Base-by-base conservation (phyloP, 2,329 filamentous ascomycete species). In the Claviceps spartinae region DNA sequence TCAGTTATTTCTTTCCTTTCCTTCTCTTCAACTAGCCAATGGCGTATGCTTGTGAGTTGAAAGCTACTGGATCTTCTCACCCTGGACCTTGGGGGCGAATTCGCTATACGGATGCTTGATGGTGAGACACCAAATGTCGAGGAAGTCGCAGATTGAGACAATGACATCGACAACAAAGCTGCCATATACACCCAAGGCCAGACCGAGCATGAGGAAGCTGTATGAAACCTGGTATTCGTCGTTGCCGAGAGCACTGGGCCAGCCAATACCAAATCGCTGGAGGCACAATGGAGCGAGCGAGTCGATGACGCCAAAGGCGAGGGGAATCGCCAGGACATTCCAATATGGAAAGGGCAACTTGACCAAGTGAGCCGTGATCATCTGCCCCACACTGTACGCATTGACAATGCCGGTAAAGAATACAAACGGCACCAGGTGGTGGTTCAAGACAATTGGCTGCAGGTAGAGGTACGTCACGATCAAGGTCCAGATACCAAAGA, bases 81-180 rank as follows among this genome's bases (percentile, higher is more conserved):
- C 66, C 43, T 63, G 66, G 34, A 65, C 59, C 46, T 60, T 52
- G n/a, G 41, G 16, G 16, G 9, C 49, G 24, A 59, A 68, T 60
- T 78, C 76, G 24, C 74, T 70, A 57, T 77, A 75, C 22, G 79
- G 81, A 61, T 97, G 83, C 78, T 98, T 98, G 72, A 98, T 98
- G 1, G 87, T 95, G 65, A 98, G 74, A 65, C 93, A 98, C 88
- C 89, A 97, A 59, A 98, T 98, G 65, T 98, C 93, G 55, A 97
- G 76, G 66, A 95, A 95, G 67, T 98, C 93, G 70, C 93, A 98
- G 60, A 98, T 97, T 34, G 88, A 94, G 54, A 93, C 88, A 59
- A 98, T 96, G 52, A 97, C 90, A 65, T 97, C 93, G 36, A 95
- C 86, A 52, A 97, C 88, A 66, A 98, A 98, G 67, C 89, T 95